Evolutionary conservation across 176 grass and related monocot genomes (phyloP).

Genomic region (Melocanna baccifera): DNA sequence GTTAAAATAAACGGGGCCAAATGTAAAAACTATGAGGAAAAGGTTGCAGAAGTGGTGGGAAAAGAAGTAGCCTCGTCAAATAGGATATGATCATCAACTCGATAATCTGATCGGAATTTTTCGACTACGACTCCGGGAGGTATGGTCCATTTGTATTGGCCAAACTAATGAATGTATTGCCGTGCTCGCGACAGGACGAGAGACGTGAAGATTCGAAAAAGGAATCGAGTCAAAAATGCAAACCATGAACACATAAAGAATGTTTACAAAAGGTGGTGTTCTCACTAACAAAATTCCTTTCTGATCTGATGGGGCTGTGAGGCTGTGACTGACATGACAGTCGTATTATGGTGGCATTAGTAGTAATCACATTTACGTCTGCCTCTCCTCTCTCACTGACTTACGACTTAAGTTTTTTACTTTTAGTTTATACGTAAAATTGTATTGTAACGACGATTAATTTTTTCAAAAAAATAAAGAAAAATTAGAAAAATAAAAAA

Average conservation of each 20-base stretch:
- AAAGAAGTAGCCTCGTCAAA: background rate
- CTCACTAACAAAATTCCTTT: background rate
- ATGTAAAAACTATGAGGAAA: background rate
- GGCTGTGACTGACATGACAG: background rate
- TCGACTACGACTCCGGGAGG: background rate
- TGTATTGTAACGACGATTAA: too few relatives aligned
- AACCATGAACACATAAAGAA: background rate
- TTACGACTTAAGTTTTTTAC: too few relatives aligned
- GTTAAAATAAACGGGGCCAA: too few relatives aligned
- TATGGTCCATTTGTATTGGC: slow-evolving; percentile 9
- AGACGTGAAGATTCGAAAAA: slow-evolving; percentile 32
- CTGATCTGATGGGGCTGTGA: background rate
- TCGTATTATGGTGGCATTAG: background rate
- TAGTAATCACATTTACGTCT: too few relatives aligned
- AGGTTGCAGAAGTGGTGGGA: slow-evolving; percentile 7
- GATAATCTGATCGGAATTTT: background rate
- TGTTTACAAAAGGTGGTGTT: background rate
- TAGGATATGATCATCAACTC: slow-evolving; percentile 12
- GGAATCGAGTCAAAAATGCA: background rate
- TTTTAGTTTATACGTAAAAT: too few relatives aligned
- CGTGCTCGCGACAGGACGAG: slow-evolving; percentile 23
- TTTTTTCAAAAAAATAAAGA: too few relatives aligned
- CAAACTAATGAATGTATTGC: background rate
- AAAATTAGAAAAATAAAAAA: too few relatives aligned
- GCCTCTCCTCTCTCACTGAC: too few relatives aligned